Conservation (phyloP, 345 rosid species). For the Syzygium aromaticum region DNA sequence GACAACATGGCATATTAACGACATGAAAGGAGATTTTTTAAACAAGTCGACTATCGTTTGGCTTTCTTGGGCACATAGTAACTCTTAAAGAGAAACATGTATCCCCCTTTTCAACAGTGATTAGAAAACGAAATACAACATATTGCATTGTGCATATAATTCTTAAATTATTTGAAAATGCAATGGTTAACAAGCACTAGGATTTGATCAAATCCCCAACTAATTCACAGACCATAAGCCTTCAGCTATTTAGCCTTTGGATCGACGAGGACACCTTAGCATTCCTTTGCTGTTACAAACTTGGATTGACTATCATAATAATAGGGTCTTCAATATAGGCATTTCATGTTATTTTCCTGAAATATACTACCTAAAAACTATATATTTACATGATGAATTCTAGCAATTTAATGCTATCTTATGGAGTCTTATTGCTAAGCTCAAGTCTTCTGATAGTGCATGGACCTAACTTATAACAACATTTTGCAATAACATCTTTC, state of each 20-base stretch:
- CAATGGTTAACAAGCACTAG: background rate
- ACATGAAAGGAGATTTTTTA: background rate
- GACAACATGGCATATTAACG: background rate
- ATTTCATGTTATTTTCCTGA: background rate
- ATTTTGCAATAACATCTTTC: too few relatives aligned
- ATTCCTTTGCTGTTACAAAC: background rate
- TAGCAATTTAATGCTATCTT: background rate
- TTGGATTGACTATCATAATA: background rate
- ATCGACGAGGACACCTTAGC: background rate
- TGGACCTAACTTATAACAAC: background rate
- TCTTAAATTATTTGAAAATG: background rate
- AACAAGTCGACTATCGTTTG: background rate
- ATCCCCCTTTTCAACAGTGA: background rate
- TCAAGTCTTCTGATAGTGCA: background rate
- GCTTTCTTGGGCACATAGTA: background rate
- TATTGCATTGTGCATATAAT: background rate
- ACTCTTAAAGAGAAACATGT: background rate
- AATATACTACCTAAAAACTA: background rate
- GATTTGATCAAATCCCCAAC: background rate
- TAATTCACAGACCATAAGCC: background rate
- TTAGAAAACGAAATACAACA: background rate
- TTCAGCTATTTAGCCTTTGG: background rate
- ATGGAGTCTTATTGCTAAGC: background rate
- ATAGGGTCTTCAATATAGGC: background rate
- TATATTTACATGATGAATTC: background rate